These are phyloP conservation scores for Fusarium pseudoanthophilum DNA, from an alignment of 2,329 filamentous ascomycete species.

Conservation along the genomic window DNA sequence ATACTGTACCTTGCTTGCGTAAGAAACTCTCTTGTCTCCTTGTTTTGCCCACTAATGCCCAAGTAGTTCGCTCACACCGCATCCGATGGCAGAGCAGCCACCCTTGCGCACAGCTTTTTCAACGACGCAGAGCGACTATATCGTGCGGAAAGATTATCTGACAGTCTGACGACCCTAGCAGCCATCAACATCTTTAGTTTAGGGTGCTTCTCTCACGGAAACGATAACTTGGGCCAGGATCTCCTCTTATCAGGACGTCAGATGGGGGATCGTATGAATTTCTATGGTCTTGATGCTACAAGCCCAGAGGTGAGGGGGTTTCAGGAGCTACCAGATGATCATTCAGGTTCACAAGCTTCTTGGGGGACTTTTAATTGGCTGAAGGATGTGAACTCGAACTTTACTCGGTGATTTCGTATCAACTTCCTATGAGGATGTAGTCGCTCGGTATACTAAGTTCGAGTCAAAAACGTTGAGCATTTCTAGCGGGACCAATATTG, in stretches of 20 bases:
- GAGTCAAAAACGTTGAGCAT: neutral
- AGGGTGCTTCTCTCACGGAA: neutral
- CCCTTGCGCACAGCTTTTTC: neutral
- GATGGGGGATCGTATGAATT: neutral
- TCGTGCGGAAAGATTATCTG: neutral
- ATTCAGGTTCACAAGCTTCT: rapidly evolving
- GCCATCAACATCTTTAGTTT: neutral
- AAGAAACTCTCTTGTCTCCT: neutral
- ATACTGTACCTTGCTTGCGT: neutral
- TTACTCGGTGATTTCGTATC: neutral
- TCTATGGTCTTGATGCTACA: neutral
- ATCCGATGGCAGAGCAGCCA: neutral
- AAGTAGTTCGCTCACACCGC: neutral
- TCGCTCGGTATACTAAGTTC: neutral
- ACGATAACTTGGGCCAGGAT: neutral
- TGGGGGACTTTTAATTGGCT: neutral
- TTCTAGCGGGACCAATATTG: neutral
- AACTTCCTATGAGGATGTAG: neutral
- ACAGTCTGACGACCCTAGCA: neutral
- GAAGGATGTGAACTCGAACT: neutral
- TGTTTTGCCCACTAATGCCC: neutral
- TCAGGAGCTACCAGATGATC: rapidly evolving
- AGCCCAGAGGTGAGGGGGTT: neutral
- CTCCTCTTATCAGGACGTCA: neutral
- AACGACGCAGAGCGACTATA: neutral